Conservation (phyloP, 2,329 filamentous ascomycete species). For the Alternaria longipes region DNA sequence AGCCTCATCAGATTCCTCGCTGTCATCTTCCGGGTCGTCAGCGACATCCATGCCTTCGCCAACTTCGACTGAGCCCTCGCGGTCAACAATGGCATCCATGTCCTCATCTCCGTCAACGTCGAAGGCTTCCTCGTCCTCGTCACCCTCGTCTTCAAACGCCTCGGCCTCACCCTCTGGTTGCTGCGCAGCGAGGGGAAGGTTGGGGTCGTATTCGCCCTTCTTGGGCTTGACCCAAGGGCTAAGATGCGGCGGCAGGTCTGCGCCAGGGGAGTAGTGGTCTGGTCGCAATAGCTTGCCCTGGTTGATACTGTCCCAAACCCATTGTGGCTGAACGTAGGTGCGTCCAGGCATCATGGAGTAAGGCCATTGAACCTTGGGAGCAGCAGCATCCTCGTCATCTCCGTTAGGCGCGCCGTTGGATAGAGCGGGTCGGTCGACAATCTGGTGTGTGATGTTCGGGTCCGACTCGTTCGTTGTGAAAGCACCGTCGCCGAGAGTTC, state of each 20-base stretch:
- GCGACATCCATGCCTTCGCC: constrained; percentile 60
- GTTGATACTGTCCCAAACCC: constrained; percentile 98
- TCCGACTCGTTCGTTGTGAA: constrained; percentile 92
- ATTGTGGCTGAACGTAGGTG: constrained; percentile 94
- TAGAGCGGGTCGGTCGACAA: constrained; percentile 87
- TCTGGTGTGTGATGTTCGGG: constrained; percentile 90
- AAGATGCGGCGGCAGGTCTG: constrained; percentile 89
- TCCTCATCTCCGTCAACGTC: constrained; percentile 47
- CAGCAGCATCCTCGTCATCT: constrained; percentile 55
- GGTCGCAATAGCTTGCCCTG: constrained; percentile 86
- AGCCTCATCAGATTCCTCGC: constrained; percentile 51
- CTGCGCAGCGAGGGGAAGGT: constrained; percentile 83
- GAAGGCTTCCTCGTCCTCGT: constrained; percentile 53
- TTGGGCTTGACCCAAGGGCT: constrained; percentile 93
- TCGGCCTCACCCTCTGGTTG: constrained; percentile 87
- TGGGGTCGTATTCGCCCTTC: constrained; percentile 91
- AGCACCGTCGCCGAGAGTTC: constrained; percentile 86
- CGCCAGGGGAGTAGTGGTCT: constrained; percentile 88
- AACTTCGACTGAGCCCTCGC: constrained; percentile 57
- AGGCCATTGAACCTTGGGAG: constrained; percentile 57
- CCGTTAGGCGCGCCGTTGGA: constrained; percentile 53
- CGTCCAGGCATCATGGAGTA: constrained; percentile 87
- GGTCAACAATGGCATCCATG: constrained; percentile 45
- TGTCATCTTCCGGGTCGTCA: constrained; percentile 57
- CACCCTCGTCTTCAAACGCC: constrained; percentile 67